Base-by-base conservation (phyloP, 306 rosid species). In the Lathyrus oleraceus region DNA sequence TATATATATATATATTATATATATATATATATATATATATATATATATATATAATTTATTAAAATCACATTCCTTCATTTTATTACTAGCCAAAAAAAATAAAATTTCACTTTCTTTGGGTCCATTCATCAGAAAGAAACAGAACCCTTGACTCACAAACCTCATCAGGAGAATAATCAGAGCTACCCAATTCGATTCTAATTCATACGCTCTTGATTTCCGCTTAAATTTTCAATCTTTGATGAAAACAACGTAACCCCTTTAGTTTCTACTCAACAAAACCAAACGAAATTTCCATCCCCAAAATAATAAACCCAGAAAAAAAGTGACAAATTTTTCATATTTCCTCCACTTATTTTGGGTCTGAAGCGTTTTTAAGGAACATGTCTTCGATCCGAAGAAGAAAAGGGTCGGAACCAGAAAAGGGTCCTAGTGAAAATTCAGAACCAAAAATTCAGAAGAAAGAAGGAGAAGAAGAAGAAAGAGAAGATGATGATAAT, bases 381-480 rank as follows among this genome's bases (percentile, higher is more conserved):
- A 82, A 73, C 47, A 90, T 91, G 97, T 49, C 92, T 66, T 14
- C 36, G 30, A 42, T 85, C 68, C 91, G 92, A 38, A 76, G 88
- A 70, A 85, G 92, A 71, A 91, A 85, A 65, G 82, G 82, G 5
- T 64, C 79, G 23, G 87, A 85, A 38, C 25, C 76, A 3, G 82
- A 73, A 11, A 69, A 80, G 61, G 77, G 40, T 64, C 67, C 62
- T 35, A 60, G 75, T 47, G 71, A 72, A 40, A 70, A 51, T 52
- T 42, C 81, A 10, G 87, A 79, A 17, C 45, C 68, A 38, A 74
- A 62, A 60, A 8, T 49, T 60, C 69, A 39, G 2, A 61, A 48
- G 36, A 51, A 59, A 30, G 16, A 40, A 1, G 48, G 62, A 49
- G 71, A 56, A 48, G 63, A 40, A 48, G 76, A 63, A 21, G 70